Percentiles rank a stretch among this genome's conserved stretches.
Evolutionary conservation across 164 flowering plant species (phyloP).

Genomic region (Vitis riparia): DNA sequence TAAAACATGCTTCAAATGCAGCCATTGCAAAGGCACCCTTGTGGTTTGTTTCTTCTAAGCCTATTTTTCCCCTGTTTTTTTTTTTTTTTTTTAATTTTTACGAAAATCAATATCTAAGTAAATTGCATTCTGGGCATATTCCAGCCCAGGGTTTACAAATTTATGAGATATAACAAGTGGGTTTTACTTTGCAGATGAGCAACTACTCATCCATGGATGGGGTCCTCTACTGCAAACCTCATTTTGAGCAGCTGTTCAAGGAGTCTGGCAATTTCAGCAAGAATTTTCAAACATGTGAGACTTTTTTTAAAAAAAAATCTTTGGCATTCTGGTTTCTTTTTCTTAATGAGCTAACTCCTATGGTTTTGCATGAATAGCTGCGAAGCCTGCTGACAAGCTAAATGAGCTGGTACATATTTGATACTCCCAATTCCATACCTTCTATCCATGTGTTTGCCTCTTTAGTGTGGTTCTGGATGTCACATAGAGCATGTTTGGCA

Average conservation of each 20-base stretch:
- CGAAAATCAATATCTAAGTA: no score
- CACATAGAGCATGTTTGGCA: no score
- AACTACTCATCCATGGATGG: constrained; percentile 85
- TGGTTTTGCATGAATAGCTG: constrained; percentile 12
- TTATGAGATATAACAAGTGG: no score
- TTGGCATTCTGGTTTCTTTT: background rate
- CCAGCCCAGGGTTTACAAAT: no score
- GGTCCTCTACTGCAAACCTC: constrained; percentile 69
- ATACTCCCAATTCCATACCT: background rate
- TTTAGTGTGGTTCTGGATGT: no score
- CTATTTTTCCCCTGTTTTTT: background rate
- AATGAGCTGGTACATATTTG: constrained; percentile 27
- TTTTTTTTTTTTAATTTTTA: background rate
- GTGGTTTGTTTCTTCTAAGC: constrained; percentile 32
- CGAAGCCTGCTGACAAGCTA: constrained; percentile 29
- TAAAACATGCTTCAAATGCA: constrained; percentile 70
- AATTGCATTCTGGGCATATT: no score
- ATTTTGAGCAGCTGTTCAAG: constrained; percentile 76
- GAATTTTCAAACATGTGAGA: constrained; percentile 51
- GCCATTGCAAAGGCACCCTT: constrained; percentile 72
- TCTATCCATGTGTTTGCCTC: no score
- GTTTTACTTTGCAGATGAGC: constrained; percentile 39
- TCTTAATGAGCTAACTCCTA: background rate
- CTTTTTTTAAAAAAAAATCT: background rate
- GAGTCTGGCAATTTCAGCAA: constrained; percentile 76